phyloP scores from a whole-genome alignment of 1,139 yeast genomes.

The Geotrichum citri-aurantii region DNA sequence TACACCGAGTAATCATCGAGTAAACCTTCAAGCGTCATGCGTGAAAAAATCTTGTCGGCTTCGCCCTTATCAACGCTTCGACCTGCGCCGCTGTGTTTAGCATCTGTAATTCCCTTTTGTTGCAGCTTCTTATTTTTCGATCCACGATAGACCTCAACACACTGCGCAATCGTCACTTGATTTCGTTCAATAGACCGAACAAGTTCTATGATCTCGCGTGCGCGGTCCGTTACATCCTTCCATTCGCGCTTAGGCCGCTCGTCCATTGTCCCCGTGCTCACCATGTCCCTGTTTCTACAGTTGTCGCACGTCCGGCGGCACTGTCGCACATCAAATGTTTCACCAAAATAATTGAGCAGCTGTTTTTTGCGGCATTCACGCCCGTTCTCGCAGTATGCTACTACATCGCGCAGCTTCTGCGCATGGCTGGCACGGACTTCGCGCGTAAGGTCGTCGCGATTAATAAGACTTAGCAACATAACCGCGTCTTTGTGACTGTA shows the following conservation, averaged over 20 bases:
- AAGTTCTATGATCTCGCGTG: conserved; percentile 54
- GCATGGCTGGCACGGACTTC: conserved; percentile 72
- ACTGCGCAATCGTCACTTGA: conserved; percentile 69
- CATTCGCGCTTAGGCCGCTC: conserved; percentile 37
- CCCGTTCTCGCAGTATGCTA: conserved; percentile 85
- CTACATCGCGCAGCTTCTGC: conserved; percentile 72
- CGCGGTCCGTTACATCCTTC: conserved; percentile 64
- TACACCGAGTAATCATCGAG: conserved; percentile 66
- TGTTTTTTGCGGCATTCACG: conserved; percentile 88
- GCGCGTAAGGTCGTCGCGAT: conserved; percentile 59
- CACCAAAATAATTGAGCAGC: conserved; percentile 86
- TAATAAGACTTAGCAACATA: conserved; percentile 51
- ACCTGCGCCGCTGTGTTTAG: conserved; percentile 66
- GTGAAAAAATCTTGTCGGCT: conserved; percentile 76
- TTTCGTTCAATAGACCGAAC: conserved; percentile 52
- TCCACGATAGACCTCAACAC: conserved; percentile 82
- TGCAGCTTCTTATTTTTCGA: conserved; percentile 57
- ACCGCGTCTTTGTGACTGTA: conserved; percentile 71
- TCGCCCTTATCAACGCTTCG: conserved; percentile 56
- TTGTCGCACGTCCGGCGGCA: conserved; percentile 83
- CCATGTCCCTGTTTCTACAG: conserved; percentile 50
- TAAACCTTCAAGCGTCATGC: conserved; percentile 61
- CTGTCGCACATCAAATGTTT: conserved; percentile 57
- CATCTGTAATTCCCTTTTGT: conserved; percentile 54
- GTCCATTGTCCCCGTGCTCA: conserved; percentile 25